Base-by-base conservation (phyloP, 345 rosid species). In the Euphorbia lathyris region DNA sequence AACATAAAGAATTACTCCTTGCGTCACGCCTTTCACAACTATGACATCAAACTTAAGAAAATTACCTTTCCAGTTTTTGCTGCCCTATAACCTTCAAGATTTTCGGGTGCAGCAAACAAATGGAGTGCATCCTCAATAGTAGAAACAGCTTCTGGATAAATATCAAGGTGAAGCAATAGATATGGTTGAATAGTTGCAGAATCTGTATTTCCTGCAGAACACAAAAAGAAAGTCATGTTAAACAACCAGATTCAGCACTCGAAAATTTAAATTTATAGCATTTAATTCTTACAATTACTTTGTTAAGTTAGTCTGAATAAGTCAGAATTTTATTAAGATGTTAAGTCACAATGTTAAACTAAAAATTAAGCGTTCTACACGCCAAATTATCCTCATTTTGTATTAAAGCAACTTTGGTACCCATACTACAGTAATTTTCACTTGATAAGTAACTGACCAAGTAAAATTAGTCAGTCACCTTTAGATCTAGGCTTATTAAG, bases 121-220 rank as follows among this genome's bases (percentile, higher is more conserved):
- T 48, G 94, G 80, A 95, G 88, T 2, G 97, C 99, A 77, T 90
- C 86, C 85, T 90, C 94, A 57, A 95, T 88, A 22, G 88, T 77
- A 65, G 9, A 74, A 72, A 95, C 90, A 59, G 84, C 86, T 51
- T 95, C 97, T 17, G 88, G 86, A 74, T 78, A 76, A 69, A 95
- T 92, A 80, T 95, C 98, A 40, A 95, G 89, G 77, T 95, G 97
- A 61, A 95, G 94, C 77, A 92, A 73, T 62, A 92, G 87, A 79
- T 79, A 95, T 30, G 92, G 98, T 65, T 95, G 96, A 73, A 92
- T 82, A 50, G 97, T 92, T 61, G 90, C 98, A 66, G 99, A 92
- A 65, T 77, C 64, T 82, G 82, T 92, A 76, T 66, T 90, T 68
- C 99, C 99, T 95, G 86, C 27, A 61, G 23, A 47, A 78, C 20